These are phyloP conservation scores for Chlorella vulgaris DNA, from an alignment of 139 green algal species.

Conservation along the genomic window DNA sequence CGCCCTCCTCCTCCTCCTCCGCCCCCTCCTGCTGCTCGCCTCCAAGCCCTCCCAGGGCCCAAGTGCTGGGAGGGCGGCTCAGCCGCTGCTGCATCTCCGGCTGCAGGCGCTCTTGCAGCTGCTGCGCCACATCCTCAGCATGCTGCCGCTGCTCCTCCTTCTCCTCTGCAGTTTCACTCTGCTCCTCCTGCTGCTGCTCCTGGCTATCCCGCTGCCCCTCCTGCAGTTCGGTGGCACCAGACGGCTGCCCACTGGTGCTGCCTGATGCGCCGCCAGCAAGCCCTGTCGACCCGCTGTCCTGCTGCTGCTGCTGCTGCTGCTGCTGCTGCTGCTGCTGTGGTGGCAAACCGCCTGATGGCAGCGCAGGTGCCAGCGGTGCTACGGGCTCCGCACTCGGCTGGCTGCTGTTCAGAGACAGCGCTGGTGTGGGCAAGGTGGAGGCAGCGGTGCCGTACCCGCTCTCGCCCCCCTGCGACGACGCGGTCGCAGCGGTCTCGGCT, in stretches of 20 bases:
- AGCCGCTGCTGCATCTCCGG: neutral
- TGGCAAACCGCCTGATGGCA: neutral
- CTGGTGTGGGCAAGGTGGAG: neutral
- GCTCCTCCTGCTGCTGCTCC: neutral
- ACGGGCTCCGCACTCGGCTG: neutral
- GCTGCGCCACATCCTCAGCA: conserved; percentile 8
- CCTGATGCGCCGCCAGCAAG: neutral
- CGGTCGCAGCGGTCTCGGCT: neutral
- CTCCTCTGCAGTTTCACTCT: neutral
- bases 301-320: neutral
- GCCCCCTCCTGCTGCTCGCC: neutral
- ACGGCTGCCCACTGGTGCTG: neutral
- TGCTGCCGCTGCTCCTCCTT: neutral
- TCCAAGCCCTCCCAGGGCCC: neutral
- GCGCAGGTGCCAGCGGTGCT: neutral
- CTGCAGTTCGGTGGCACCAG: neutral
- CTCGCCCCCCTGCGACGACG: neutral
- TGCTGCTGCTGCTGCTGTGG: neutral
- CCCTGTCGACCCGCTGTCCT: neutral
- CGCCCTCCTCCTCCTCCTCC: conserved; percentile 17
- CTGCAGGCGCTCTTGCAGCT: neutral
- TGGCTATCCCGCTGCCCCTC: neutral
- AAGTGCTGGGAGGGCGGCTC: conserved; percentile 8
- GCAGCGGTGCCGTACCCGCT: neutral
- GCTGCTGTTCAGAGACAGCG: neutral